Base-by-base conservation (phyloP, 768 basidiomycete genomes). In the Xerocomellus dryophilus region DNA sequence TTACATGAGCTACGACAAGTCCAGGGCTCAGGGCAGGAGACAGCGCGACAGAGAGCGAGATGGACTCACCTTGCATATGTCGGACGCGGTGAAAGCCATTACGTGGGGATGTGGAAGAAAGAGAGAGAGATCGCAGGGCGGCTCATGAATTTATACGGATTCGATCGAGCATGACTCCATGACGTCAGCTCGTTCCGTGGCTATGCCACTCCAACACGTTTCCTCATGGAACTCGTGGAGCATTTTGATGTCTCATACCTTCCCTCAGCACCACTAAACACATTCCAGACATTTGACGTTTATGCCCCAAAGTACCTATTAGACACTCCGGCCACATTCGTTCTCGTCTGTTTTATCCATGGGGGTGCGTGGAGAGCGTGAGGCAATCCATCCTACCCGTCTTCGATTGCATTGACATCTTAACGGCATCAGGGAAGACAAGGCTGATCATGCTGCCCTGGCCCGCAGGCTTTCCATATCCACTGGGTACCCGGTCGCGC, bases 341-440 rank as follows among this genome's bases (percentile, higher is more conserved):
- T 78, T n/a, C 67, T 90, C 40, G 64, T 91, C 36, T 82, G 82
- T 62, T 92, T 90, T 62, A 73, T 92, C 27, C 91, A 91, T 60
- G 91, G 91, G 29, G 91, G 91, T 32, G 91, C 90, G 21, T 93
- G 91, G 91, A 75, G 82, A 62, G 68, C 82, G 90, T 90, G 65
- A 75, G 86, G 65, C 46, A 3, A 51, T 47, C 56, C 36, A 31
- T 55, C 44, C 27, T 17, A 38, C 7, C 14, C 35, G 17, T 29
- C 18, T 14, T 44, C 27, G 43, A 47, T 43, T 23, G 40, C 21
- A 27, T 21, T 54, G 47, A 54, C 34, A 54, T 39, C 34, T 52
- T 55, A 40, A 55, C 25, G 40, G 47, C 12, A 23, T 43, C 66
- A 90, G 88, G 42, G 89, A 88, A 60, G 88, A 90, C 73, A 93